Evolutionary conservation across 495 filamentous ascomycete species (phyloP).

Genomic region (Chaetomium fimeti): DNA sequence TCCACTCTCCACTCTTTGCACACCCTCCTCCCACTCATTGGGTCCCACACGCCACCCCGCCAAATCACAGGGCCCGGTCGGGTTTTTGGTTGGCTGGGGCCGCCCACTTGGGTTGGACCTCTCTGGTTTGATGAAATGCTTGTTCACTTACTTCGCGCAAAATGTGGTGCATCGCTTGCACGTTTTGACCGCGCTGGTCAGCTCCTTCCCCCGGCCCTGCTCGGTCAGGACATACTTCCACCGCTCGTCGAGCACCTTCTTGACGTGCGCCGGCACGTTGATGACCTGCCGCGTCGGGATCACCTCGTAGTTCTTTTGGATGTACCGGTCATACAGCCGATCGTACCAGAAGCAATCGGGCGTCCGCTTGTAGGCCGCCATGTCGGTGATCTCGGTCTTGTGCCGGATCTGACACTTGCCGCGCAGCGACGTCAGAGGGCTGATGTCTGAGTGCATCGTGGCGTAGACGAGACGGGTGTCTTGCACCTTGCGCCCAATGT

Average conservation of each 20-base stretch:
- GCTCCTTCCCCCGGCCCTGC: slow-evolving; percentile 84
- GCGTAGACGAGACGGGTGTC: slow-evolving; percentile 89
- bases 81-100: slow-evolving; percentile 8
- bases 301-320: slow-evolving; percentile 94
- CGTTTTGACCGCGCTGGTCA: slow-evolving; percentile 92
- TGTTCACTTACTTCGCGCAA: slow-evolving; percentile 73
- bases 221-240: slow-evolving; percentile 97
- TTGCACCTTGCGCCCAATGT: slow-evolving; percentile 85
- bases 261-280: slow-evolving; percentile 91
- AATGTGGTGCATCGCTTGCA: slow-evolving; percentile 90
- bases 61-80: slow-evolving; percentile 24
- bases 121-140: background rate
- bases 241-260: slow-evolving; percentile 88
- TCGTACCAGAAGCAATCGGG: slow-evolving; percentile 95
- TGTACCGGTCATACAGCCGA: slow-evolving; percentile 96
- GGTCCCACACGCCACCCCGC: slow-evolving; percentile 21
- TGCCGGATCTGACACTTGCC: slow-evolving; percentile 90
- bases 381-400: slow-evolving; percentile 75
- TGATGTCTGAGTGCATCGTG: slow-evolving; percentile 98
- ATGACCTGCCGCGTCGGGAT: slow-evolving; percentile 90
- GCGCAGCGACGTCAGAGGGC: slow-evolving; percentile 84
- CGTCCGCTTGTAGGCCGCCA: slow-evolving; percentile 78
- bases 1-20: background rate
- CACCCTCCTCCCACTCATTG: slow-evolving; percentile 12
- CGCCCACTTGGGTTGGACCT: slow-evolving; percentile 9